Evolutionary conservation across 352 stramenopile genomes (phyloP), one percentile per base, ranked within the genome.

Genomic region (Hyaloperonospora arabidopsidis): DNA sequence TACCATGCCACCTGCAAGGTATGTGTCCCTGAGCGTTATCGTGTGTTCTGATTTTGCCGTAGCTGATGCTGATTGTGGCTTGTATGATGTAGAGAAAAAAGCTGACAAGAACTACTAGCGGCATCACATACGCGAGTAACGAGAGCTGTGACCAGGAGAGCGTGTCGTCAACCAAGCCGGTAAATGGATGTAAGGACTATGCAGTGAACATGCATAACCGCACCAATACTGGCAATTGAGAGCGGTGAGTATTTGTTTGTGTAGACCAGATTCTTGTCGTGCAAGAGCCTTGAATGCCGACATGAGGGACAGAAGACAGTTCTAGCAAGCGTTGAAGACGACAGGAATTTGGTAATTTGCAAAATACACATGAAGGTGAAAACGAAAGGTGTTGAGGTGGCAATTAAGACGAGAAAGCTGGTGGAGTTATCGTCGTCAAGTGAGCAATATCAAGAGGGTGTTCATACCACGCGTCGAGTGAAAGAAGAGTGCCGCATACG

Each of bases 1-100:
- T 70, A 62, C 25, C 54, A 82, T 46, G 39, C 52, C 6, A 62
- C 38, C 21, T 63, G 63, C 49, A 76, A 75, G 70, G 73, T 84
- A 73, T 52, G 39, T 52, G 39, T 18, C 3, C 18, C 17, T 32
- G 21, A 19, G 25, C 10, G 8, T 35, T 36, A 10, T 38, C 21
- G 19, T 49, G 10, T 36, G 19, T 3, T 45, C 6, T 41, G 15
- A 25, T 36, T 3, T 23, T 32, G 21, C 32, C 34, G 17, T 57
- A 43, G 12, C 56, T 51, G 43, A 59, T 6, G 2, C 50, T 51
- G 36, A 59, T 12, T 1, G 28, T 14, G 52, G 22, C 34, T n/a
- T 58, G 21, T 51, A 22, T 45, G 39, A 5, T 25, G 4, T 49
- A 71, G 59, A 45, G 32, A 7, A 71, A 67, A 7, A 71, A 67